phyloP scores from a whole-genome alignment of 768 basidiomycete genomes.

The Amyloporia xantha region DNA sequence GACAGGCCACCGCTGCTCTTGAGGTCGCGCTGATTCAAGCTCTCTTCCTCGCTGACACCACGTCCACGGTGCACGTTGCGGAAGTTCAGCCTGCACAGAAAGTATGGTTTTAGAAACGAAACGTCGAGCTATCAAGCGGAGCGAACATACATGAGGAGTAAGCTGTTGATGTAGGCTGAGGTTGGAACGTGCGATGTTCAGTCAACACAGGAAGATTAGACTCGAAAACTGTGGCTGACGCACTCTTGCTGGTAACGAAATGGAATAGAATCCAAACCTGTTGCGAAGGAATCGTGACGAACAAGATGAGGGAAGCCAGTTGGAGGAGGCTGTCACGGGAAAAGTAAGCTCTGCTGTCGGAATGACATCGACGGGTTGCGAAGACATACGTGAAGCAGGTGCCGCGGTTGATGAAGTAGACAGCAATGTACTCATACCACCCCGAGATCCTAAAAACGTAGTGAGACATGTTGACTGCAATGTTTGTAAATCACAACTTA shows the following conservation, averaged over 20 bases:
- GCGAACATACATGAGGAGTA: constrained; percentile 13
- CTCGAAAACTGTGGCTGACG: no score
- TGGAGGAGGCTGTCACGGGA: constrained; percentile 8
- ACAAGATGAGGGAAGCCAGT: constrained; percentile 2
- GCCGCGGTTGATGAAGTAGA: constrained; percentile 17
- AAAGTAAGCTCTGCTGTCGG: neutral
- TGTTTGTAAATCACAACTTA: no score
- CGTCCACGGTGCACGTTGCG: constrained; percentile 17
- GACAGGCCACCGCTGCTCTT: constrained; percentile 4
- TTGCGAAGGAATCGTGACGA: constrained; percentile 10
- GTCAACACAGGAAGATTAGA: neutral
- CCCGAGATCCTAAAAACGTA: constrained; percentile 2
- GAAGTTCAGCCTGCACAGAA: constrained; percentile 15
- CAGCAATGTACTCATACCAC: constrained; percentile 11
- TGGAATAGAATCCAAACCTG: constrained; percentile 18
- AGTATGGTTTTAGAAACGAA: neutral
- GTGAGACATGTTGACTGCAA: neutral
- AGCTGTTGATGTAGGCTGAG: constrained; percentile 17
- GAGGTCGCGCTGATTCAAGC: constrained; percentile 13
- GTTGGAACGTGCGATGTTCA: no score
- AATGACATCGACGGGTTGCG: neutral
- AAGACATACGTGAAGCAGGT: constrained; percentile 16
- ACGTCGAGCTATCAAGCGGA: neutral
- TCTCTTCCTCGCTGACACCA: constrained; percentile 19
- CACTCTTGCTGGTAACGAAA: constrained; percentile 17